Evolutionary conservation across 2,329 filamentous ascomycete genomes (phyloP).

Genomic region (Hymenoscyphus scutula): DNA sequence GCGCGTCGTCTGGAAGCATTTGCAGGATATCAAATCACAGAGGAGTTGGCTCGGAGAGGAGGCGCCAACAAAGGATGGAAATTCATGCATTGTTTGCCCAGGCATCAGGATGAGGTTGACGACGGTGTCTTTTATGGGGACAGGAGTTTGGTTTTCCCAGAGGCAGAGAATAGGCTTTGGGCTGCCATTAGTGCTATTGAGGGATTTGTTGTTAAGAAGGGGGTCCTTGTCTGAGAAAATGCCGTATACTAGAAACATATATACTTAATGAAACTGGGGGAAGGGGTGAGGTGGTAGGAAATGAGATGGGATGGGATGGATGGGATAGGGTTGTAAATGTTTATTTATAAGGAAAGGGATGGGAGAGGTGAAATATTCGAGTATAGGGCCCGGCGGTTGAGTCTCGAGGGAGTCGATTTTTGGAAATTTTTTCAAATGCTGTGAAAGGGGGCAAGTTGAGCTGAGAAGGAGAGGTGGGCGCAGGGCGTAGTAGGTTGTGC

Average conservation of each 20-base stretch:
- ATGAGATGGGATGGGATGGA: no score
- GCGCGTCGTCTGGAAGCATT: constrained; percentile 77
- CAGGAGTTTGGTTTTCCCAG: constrained; percentile 83
- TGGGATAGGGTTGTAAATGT: no score
- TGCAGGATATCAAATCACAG: constrained; percentile 86
- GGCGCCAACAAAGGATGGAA: constrained; percentile 89
- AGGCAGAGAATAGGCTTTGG: constrained; percentile 94
- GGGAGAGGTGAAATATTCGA: no score
- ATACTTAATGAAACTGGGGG: no score
- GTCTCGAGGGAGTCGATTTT: no score
- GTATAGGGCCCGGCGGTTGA: no score
- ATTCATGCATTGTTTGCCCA: constrained; percentile 97
- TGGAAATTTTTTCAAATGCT: no score
- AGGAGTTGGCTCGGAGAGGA: constrained; percentile 73
- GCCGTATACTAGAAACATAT: no score
- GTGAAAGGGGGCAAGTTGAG: background rate
- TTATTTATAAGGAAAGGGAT: no score
- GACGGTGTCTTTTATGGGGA: constrained; percentile 93
- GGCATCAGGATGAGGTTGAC: constrained; percentile 87
- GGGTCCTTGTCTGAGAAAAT: constrained; percentile 55
- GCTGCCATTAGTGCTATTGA: constrained; percentile 79
- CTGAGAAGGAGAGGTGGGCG: background rate
- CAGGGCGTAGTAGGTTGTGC: background rate
- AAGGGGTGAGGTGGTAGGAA: no score
- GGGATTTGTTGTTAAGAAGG: constrained; percentile 92